Conservation (phyloP, 106 monocot genomes). For the Apostasia ramifera region DNA sequence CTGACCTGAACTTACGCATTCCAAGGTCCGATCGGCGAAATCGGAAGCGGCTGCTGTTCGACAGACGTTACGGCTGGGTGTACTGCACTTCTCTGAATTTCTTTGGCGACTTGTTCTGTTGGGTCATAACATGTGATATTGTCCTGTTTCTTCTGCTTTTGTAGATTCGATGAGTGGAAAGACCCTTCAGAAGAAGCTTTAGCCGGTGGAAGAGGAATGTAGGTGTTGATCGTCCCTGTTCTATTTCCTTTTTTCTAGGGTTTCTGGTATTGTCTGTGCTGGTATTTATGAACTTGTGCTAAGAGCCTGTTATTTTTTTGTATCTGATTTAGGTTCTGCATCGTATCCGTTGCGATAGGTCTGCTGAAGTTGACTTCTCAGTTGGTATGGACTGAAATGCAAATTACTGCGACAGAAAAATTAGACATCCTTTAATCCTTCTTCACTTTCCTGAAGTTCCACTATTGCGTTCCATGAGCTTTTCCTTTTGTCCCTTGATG, state of each 20-base stretch:
- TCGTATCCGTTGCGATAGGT: conserved; percentile 38
- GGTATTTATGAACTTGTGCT: background rate
- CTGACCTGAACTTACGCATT: background rate
- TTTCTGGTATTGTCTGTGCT: background rate
- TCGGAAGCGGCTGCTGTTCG: conserved; percentile 32
- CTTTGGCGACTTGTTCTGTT: background rate
- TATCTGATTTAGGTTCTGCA: conserved; percentile 37
- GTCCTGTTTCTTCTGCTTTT: background rate
- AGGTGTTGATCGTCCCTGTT: conserved; percentile 1
- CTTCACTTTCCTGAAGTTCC: no score
- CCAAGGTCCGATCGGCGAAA: conserved; percentile 2
- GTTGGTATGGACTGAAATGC: conserved; percentile 11
- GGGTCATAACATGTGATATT: background rate
- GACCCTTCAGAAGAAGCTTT: conserved; percentile 62
- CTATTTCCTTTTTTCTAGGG: background rate
- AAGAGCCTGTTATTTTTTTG: background rate
- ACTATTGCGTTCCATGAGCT: no score
- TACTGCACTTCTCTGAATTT: conserved; percentile 18
- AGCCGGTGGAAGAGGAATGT: conserved; percentile 79
- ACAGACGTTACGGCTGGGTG: conserved; percentile 74
- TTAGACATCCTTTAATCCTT: no score
- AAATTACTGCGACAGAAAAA: no score
- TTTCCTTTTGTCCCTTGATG: no score
- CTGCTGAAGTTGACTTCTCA: conserved; percentile 17
- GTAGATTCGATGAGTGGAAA: conserved; percentile 74